Base-by-base conservation (phyloP, 2,329 filamentous ascomycete genomes). In the Neonectria faginata region DNA sequence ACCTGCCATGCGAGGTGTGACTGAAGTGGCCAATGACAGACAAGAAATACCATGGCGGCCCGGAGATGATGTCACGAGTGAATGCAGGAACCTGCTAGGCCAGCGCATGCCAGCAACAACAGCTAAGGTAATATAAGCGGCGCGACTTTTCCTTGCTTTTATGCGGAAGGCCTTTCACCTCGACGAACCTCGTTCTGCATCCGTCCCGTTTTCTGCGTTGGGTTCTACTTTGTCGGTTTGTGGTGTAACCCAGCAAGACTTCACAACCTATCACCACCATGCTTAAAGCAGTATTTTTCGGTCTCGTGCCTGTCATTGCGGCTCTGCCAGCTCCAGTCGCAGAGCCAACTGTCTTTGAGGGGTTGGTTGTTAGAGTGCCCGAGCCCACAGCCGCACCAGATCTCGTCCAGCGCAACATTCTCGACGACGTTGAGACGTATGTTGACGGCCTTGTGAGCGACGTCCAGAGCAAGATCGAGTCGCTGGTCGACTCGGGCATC, bases 401-500 rank as follows among this genome's bases (percentile, higher is more conserved):
- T 9, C 62, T 77, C 12, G 60, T 71, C 31, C 57, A 80, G 36
- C 77, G 80, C 27, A 76, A 76, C 54, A 61, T 83, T 8, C 72
- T 74, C 44, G 74, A 78, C 57, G 78, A 85, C 59, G 78, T 87
- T 10, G 80, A 82, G 48, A 83, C 84, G 66, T 83, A 88, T 64
- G 79, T 85, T 65, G 78, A 82, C 57, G 79, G 87, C 50, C 75
- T 86, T 7, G 79, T 87, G 45, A 82, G 79, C 51, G 78, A 78
- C 9, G 74, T 91, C 2, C 87, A 86, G 42, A 85, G 84, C 48
- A 82, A 82, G 25, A 80, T 89, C 39, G 87, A 88, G 12, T 86
- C 84, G 12, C 90, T 87, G 64, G 83, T 91, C 42, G 85, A 86
- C 2, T 88, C 86, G 2, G 89, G 89, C 22, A 83, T 93, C 1